These are phyloP conservation scores for Podospora tetraspora DNA, from an alignment of 495 filamentous ascomycete species.

Conservation along the genomic window DNA sequence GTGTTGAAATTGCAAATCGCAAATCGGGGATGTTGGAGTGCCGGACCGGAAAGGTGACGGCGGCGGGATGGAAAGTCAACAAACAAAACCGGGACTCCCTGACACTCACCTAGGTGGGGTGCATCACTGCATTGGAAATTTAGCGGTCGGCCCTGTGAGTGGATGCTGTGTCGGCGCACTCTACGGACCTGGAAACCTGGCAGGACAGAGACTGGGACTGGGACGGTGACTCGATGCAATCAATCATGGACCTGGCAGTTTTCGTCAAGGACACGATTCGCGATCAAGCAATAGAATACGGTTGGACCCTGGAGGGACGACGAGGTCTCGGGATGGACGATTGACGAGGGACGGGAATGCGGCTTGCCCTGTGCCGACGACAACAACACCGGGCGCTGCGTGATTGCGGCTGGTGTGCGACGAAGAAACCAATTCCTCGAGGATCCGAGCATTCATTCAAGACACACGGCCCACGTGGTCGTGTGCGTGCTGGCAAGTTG, in stretches of 20 bases:
- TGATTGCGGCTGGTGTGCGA: not conserved
- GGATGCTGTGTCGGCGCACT: not conserved
- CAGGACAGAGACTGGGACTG: not conserved
- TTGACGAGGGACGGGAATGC: not conserved
- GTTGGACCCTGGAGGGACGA: not conserved
- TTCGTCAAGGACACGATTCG: not conserved
- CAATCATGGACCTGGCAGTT: not conserved
- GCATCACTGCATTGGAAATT: not conserved
- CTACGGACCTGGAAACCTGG: not conserved
- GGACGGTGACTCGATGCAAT: not conserved
- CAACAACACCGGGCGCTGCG: not conserved
- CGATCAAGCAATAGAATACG: not conserved
- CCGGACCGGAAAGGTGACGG: not conserved
- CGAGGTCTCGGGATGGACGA: not conserved
- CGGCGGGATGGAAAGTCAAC: not conserved
- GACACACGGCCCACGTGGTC: not conserved
- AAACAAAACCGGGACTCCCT: not conserved
- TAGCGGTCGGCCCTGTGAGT: not conserved
- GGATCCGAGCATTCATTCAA: not conserved
- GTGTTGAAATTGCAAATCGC: not conserved
- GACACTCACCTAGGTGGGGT: conserved; percentile 9
- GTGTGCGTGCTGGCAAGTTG: not conserved
- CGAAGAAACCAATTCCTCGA: not conserved
- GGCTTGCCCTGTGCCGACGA: not conserved
- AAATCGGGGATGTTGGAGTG: not conserved